Evolutionary conservation across 1,139 yeast genomes (phyloP).

Genomic region (Geotrichum siamense): DNA sequence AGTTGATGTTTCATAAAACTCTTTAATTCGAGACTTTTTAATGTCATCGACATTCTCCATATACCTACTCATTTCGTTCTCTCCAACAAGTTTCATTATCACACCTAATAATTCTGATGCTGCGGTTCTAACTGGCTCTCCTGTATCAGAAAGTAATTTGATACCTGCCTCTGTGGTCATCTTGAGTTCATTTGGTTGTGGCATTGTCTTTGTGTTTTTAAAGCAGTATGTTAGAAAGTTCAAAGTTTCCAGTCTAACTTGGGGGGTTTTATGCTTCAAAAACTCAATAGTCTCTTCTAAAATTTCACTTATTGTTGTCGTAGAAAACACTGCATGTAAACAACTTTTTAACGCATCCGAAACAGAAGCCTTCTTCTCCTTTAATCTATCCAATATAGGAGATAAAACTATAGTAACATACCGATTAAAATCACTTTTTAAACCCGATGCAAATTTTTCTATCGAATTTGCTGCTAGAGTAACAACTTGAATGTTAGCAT

Average conservation of each 20-base stretch:
- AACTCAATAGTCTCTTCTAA: conserved; percentile 54
- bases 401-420: conserved; percentile 51
- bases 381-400: conserved; percentile 72
- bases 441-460: conserved; percentile 57
- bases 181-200: conserved; percentile 49
- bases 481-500: conserved; percentile 88
- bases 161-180: conserved; percentile 48
- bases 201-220: conserved; percentile 44
- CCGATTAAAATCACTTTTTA: conserved; percentile 48
- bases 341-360: conserved; percentile 61
- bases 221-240: conserved; percentile 61
- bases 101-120: conserved; percentile 78
- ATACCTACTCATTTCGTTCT: conserved; percentile 52
- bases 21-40: conserved; percentile 55
- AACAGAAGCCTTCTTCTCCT: conserved; percentile 82
- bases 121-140: conserved; percentile 74
- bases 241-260: conserved; percentile 66
- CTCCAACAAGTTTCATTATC: conserved; percentile 74
- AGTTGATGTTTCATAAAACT: conserved; percentile 33
- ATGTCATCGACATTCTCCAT: conserved; percentile 70
- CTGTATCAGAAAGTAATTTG: conserved; percentile 69
- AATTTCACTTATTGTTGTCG: conserved; percentile 43
- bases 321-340: conserved; percentile 54
- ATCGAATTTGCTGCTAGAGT: conserved; percentile 69
- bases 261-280: conserved; percentile 77